Conservation (phyloP, 257 asterid species). For the Avicennia marina region DNA sequence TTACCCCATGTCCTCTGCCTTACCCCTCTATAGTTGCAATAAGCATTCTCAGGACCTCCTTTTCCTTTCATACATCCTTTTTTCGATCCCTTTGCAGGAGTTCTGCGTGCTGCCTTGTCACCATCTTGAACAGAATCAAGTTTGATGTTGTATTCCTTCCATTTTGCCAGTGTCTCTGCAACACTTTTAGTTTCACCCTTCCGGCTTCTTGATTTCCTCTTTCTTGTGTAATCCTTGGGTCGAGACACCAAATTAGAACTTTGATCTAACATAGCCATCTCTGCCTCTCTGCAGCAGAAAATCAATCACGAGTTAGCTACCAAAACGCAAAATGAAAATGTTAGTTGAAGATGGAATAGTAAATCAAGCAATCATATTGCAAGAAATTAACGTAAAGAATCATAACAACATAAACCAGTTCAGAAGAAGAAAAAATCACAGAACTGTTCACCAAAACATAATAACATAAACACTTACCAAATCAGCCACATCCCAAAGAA, state of each 20-base stretch:
- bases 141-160: constrained; percentile 46
- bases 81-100: constrained; percentile 63
- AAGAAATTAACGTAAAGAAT: neutral
- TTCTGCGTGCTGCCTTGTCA: constrained; percentile 25
- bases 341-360: neutral
- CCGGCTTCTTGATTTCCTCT: constrained; percentile 44
- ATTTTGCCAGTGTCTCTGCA: constrained; percentile 42
- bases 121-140: constrained; percentile 19
- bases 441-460: neutral
- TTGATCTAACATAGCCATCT: constrained; percentile 23
- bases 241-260: neutral
- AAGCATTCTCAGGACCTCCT: constrained; percentile 55
- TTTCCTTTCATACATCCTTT: constrained; percentile 70
- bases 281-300: constrained; percentile 16
- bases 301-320: neutral
- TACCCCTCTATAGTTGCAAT: constrained; percentile 52
- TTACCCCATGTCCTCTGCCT: constrained; percentile 73
- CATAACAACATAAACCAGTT: neutral
- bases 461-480: too few species aligned
- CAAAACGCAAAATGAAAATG: neutral
- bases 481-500: too few species aligned
- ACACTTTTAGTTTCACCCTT: constrained; percentile 30
- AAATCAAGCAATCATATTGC: too few species aligned
- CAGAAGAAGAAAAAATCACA: neutral
- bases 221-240: constrained; percentile 19